A percentile compares a stretch with the other conserved stretches of the same genome.
These are phyloP conservation scores for Arthrobotrys musiformis DNA, from an alignment of 2,329 filamentous ascomycete species.

Conservation along the genomic window DNA sequence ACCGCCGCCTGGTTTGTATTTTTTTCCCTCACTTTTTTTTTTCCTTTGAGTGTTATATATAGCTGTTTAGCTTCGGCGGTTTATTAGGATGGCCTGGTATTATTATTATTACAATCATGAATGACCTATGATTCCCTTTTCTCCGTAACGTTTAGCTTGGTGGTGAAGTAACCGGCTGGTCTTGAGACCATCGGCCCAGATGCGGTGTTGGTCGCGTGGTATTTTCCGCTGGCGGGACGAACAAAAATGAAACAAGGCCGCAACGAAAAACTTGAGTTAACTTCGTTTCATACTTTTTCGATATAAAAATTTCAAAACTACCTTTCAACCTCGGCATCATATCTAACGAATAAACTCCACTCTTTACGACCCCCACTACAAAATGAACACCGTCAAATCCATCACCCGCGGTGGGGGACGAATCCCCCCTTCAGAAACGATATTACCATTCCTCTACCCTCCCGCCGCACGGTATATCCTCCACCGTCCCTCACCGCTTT, in stretches of 20 bases:
- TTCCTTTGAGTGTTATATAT: constrained; percentile 20
- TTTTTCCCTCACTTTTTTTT: background rate
- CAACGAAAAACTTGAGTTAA: background rate
- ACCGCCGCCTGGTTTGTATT: background rate
- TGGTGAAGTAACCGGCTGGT: background rate
- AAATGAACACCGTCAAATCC: constrained; percentile 38
- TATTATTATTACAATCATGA: constrained; percentile 8
- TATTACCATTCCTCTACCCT: constrained; percentile 46
- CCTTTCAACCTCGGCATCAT: too few relatives aligned
- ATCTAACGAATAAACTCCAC: too few relatives aligned
- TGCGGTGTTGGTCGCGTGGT: constrained; percentile 4
- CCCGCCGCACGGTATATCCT: background rate
- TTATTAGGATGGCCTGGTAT: constrained; percentile 5
- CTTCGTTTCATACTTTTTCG: background rate
- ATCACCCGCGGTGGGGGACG: constrained; percentile 31
- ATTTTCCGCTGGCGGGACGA: background rate
- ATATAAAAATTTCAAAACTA: background rate
- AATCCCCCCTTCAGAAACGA: too few relatives aligned
- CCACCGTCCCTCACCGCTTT: background rate
- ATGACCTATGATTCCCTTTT: background rate
- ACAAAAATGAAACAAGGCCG: background rate
- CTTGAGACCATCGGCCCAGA: background rate
- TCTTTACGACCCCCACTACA: too few relatives aligned
- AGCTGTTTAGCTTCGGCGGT: constrained; percentile 8
- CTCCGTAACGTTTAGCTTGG: background rate